Conservation (phyloP, 768 basidiomycete species). For the Tulasnella sp. region DNA sequence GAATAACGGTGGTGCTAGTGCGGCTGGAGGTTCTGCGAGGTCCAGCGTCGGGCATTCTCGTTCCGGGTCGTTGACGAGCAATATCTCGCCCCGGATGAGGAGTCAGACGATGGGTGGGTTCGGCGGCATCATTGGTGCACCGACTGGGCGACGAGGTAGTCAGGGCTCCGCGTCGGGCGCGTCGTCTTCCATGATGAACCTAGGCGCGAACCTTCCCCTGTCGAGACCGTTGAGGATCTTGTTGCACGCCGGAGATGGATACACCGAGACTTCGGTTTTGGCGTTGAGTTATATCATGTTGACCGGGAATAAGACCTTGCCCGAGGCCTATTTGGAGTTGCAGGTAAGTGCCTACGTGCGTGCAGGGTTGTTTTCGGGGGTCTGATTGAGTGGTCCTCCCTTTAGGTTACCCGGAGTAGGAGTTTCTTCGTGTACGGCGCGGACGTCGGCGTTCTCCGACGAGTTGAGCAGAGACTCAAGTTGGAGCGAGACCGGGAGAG, state of each 20-base stretch:
- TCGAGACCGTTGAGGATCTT: constrained; percentile 58
- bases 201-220: constrained; percentile 22
- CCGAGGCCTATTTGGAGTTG: constrained; percentile 87
- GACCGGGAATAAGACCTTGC: constrained; percentile 53
- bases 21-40: neutral
- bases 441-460: constrained; percentile 65
- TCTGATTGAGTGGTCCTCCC: neutral
- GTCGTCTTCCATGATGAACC: constrained; percentile 33
- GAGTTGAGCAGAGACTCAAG: constrained; percentile 51
- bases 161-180: constrained; percentile 27
- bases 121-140: neutral
- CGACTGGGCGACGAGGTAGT: constrained; percentile 14
- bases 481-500: constrained; percentile 25
- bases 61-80: constrained; percentile 3
- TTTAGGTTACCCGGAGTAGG: constrained; percentile 51
- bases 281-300: constrained; percentile 85
- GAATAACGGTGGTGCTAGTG: neutral
- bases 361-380: constrained; percentile 23
- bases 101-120: constrained; percentile 11
- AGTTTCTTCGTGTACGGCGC: constrained; percentile 88
- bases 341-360: constrained; percentile 61
- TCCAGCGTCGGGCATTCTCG: neutral
- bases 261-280: constrained; percentile 85
- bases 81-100: neutral
- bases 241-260: constrained; percentile 77